These are phyloP conservation scores for Microdochium bolleyi DNA, from an alignment of 2,329 filamentous ascomycete species.

Conservation along the genomic window DNA sequence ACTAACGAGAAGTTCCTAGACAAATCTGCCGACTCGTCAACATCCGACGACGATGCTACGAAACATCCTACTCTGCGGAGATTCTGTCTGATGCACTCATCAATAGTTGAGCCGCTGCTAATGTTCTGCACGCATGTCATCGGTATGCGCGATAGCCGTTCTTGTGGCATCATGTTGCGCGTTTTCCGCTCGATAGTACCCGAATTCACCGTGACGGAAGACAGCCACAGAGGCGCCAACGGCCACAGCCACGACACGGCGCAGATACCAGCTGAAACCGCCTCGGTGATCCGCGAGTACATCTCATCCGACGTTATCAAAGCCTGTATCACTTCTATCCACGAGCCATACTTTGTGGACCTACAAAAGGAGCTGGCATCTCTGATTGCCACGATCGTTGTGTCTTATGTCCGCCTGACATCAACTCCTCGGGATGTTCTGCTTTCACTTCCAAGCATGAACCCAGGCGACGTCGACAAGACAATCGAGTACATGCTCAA, in stretches of 20 bases:
- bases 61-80: slow-evolving; percentile 58
- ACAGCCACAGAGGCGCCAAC: slow-evolving; percentile 1
- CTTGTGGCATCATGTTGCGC: slow-evolving; percentile 75
- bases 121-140: slow-evolving; percentile 89
- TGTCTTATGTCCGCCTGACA: slow-evolving; percentile 64
- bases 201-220: slow-evolving; percentile 50
- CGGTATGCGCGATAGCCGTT: slow-evolving; percentile 81
- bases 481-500: slow-evolving; percentile 54
- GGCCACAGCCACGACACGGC: slow-evolving; percentile 2
- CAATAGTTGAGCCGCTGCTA: slow-evolving; percentile 79
- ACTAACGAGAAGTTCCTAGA: slow-evolving; percentile 11
- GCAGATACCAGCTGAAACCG: slow-evolving; percentile 43
- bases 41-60: slow-evolving; percentile 12
- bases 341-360: slow-evolving; percentile 95
- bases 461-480: slow-evolving; percentile 56
- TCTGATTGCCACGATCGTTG: slow-evolving; percentile 78
- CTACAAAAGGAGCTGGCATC: slow-evolving; percentile 86
- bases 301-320: slow-evolving; percentile 84
- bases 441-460: slow-evolving; percentile 72
- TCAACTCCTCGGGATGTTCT: slow-evolving; percentile 67
- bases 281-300: slow-evolving; percentile 73
- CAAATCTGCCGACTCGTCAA: slow-evolving; percentile 13
- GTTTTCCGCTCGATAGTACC: slow-evolving; percentile 81
- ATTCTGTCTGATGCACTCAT: slow-evolving; percentile 72
- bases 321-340: slow-evolving; percentile 80